Evolutionary conservation across 306 rosid genomes (phyloP), one percentile per base, ranked within the genome.

Genomic region (Myrica gale): DNA sequence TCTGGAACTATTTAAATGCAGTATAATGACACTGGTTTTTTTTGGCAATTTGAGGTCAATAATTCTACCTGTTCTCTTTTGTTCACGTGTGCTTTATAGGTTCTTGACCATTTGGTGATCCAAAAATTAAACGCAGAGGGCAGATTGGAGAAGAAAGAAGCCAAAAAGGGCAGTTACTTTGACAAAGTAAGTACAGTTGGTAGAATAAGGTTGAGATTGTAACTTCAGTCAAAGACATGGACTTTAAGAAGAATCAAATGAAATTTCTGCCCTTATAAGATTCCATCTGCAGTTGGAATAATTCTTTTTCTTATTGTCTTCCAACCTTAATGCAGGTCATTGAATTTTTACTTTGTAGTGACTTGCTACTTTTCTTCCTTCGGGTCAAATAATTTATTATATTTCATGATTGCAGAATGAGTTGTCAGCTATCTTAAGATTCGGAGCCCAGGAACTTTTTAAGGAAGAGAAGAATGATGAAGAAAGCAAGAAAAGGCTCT

Each of bases 81-180:
- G 70, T 65, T 9, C 37, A 26, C 78, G 81, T 81, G 51, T 85
- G 81, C 81, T 87, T 32, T 72, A 20, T 74, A 96, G 99, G 99
- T 96, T 85, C 97, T 96, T 71, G 99, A 96, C 78, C 99, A 96
- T 86, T 83, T 96, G 97, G 99, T 96, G 85, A 96, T 96, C 82
- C 99, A 96, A 88, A 96, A 96, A 85, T 78, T 96, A 79, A 96
- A 96, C 74, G 99, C 99, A 45, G 99, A 96, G 87, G 99, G 99
- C 77, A 85, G 96, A 80, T 78, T 96, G 89, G 99, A 96, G 89
- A 96, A 91, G 90, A 96, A 90, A 85, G 99, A 96, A 84, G 80
- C 94, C 39, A 96, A 96, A 79, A 96, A 96, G 70, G 99, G 92
- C 80, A 83, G 92, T 67, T 76, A 75, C 69, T 96, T 96, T 88